Evolutionary conservation across 306 rosid species (phyloP), one percentile per base, ranked within the genome.

Genomic region (Hylodesmum podocarpum): DNA sequence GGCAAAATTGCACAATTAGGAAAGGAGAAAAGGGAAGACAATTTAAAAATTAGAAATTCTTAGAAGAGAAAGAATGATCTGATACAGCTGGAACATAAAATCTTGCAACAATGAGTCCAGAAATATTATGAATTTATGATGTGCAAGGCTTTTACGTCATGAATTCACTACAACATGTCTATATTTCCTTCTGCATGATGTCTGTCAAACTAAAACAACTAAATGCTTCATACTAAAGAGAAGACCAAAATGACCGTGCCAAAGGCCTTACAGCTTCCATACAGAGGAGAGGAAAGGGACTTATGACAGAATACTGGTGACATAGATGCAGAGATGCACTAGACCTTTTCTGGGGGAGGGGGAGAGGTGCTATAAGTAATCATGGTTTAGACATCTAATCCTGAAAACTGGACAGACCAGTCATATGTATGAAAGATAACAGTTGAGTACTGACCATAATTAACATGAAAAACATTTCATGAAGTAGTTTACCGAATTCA

Each of bases 1-100:
- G 16, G 27, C 43, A 47, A 41, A 44, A 27, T 75, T 71, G 63
- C 57, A 73, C 24, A 34, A 73, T 46, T 16, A 28, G 79, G 25
- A 27, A 37, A 37, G 16, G 46, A 70, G 44, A 46, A 37, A 36
- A 10, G n/a, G 2, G 10, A 70, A 57, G 8, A 7, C 33, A 58
- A 53, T 67, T 59, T 65, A 79, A 39, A 54, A 71, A 44, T 25
- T 3, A 22, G 46, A 49, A 41, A 19, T 33, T 25, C 15, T 50
- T 36, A 47, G n/a, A 6, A 59, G 65, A 24, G 7, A 62, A 71
- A n/a, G 28, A 78, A 55, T 61, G 1, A 47, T 76, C 54, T 70
- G 72, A 66, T 51, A 62, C 37, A 43, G 19, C 13, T 11, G 33
- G 53, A 55, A 65, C 40, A 64, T 24, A 22, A 37, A 77, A 37